Evolutionary conservation across 1,284 basidiomycete genomes (phyloP).

Genomic region (Melampsora americana): DNA sequence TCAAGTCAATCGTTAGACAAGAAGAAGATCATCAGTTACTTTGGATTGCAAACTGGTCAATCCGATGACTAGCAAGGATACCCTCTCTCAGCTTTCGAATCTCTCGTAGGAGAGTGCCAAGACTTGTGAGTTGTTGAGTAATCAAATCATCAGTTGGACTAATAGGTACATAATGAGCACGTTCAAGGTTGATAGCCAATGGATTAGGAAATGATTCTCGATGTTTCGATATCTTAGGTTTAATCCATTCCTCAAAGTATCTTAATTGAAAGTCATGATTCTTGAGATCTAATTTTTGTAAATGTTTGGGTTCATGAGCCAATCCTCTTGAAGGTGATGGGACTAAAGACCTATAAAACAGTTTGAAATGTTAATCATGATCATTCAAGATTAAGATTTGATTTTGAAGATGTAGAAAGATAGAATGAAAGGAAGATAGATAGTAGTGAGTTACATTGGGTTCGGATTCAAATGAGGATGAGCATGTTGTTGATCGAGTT

Average conservation of each 20-base stretch:
- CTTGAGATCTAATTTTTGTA: constrained; percentile 18
- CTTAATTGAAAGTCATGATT: constrained; percentile 29
- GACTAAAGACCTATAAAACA: constrained; percentile 20
- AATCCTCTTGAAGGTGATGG: constrained; percentile 39
- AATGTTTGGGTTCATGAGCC: neutral
- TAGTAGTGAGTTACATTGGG: too few species aligned
- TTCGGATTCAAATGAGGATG: constrained; percentile 2
- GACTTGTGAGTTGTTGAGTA: neutral
- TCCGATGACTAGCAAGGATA: constrained; percentile 27
- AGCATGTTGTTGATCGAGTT: neutral
- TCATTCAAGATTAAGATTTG: neutral
- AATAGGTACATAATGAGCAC: neutral
- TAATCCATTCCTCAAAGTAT: neutral
- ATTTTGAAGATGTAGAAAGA: neutral
- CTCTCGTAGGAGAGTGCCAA: constrained; percentile 20
- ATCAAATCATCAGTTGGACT: constrained; percentile 8
- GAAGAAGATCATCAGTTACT: constrained; percentile 19
- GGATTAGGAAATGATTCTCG: constrained; percentile 16
- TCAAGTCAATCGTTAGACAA: neutral
- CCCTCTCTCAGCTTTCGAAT: constrained; percentile 38
- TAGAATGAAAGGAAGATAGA: neutral
- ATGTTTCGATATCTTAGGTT: neutral
- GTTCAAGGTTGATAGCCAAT: neutral
- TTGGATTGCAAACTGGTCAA: constrained; percentile 37
- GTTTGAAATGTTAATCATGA: neutral